Evolutionary conservation across 768 basidiomycete species (phyloP), one percentile per base, ranked within the genome.

Genomic region (Dioszegia hungarica): DNA sequence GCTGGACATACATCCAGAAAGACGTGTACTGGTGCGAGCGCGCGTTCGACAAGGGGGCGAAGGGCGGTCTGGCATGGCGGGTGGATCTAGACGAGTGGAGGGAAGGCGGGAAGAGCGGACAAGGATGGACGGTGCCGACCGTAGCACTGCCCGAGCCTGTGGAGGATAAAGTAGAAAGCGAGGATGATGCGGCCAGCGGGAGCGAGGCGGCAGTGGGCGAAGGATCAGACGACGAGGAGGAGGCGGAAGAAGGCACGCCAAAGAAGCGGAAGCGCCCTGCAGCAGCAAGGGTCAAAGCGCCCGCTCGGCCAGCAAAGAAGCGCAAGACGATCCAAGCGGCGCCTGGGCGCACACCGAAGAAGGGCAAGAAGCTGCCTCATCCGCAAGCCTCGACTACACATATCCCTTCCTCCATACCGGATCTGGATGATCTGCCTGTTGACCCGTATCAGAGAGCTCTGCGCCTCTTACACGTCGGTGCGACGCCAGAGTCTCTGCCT

Each of bases 401-500:
- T 44, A 44, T 65, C 25, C 68, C 72, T 49, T 78, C 64, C 75
- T 57, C 68, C 20, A 53, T 65, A 19, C 39, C 40, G 10, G 55
- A 49, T 65, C 19, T 61, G 82, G 70, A 79, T 78, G 24, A 82
- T 81, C 74, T 89, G 2, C 85, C 87, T 2, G 73, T 80, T 36
- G 87, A 93, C 67, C 85, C 90, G 2, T 94, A 88, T 84, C 74
- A 91, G 52, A 82, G 90, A 9, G 87, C 90, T 5, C 88, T 94
- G 85, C 86, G 91, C 71, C 83, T 90, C 12, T 75, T 98, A 45
- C 95, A 98, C 72, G 95, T 98, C 14, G 90, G 89, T 1, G 88
- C 89, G 48, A 82, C 93, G 6, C 94, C 95, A 0, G 90, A 94
- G 62, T 81, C 84, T 24, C 77, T 99, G 37, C 92, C 92, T 3